Base-by-base conservation (phyloP, 2,329 filamentous ascomycete species). In the Emmonsiellopsis sp. region DNA sequence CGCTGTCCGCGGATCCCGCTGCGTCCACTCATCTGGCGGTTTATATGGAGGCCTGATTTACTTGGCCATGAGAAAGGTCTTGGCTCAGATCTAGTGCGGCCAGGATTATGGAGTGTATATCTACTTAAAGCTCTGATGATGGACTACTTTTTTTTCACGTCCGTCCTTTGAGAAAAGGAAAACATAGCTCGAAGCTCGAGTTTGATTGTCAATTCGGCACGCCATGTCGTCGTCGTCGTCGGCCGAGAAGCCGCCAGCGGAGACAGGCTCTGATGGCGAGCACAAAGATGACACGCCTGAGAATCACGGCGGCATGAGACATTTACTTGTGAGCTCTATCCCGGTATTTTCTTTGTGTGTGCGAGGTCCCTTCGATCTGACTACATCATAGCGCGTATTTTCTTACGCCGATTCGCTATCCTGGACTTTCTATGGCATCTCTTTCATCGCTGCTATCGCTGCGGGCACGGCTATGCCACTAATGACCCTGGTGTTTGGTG, bases 401-500 rank as follows among this genome's bases (percentile, higher is more conserved):
- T 45, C 42, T 10, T 52, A 52, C 17, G 33, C 49, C 5, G 49
- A 52, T 21, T 52, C 49, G 17, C 36, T 13, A 9, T 13, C 49
- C 9, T 52, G 49, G 49, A 14, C 49, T 2, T 42, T 52, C 39
- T 52, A 52, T 39, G 31, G 3, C 1, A 14, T 52, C 31, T 52
- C 49, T 7, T 46, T 46, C 13, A 10, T 52, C 33, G n/a, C 40
- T 21, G 40, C 49, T 13, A 31, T 45, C 10, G 42, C 42, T 31
- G 31, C 49, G 3, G 49, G 49, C 6, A 32, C 42, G 27, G 40
- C 42, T 8, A 52, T 45, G 40, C 49, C 49, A 13, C 17, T 45
- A 31, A 52, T 52, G 49, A 52, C 49, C 3, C 33, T 52, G 31
- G 42, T 52, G 14, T 52, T 52, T 11, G 49, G 49, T 45, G 49